Conservation (phyloP, 805 yeast genomes). For the Tetrapisispora taiwanensis region DNA sequence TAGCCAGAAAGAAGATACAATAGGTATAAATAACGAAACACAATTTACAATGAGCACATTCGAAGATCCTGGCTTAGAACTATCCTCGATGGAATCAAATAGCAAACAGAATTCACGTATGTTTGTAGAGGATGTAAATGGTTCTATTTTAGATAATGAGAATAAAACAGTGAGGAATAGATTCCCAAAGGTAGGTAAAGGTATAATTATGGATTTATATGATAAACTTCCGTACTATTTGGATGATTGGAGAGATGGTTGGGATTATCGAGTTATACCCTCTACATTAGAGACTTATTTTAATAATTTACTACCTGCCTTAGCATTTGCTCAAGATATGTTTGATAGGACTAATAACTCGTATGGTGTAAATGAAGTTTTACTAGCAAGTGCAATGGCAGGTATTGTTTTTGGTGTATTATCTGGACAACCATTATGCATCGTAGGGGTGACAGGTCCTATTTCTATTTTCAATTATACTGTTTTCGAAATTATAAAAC, state of each 20-base stretch:
- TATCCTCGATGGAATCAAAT: background rate
- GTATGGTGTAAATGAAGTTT: conserved; percentile 86
- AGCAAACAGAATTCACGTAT: background rate
- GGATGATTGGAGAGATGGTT: conserved; percentile 76
- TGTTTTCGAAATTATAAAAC: conserved; percentile 36
- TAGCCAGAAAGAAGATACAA: too few species aligned
- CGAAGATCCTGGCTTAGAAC: too few species aligned
- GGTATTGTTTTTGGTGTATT: conserved; percentile 81
- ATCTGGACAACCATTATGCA: conserved; percentile 85
- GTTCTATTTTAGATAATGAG: background rate
- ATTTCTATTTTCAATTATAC: conserved; percentile 87
- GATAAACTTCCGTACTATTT: conserved; percentile 50
- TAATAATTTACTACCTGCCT: conserved; percentile 84
- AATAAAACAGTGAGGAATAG: conserved; percentile 1
- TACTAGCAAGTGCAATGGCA: conserved; percentile 75
- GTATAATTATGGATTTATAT: conserved; percentile 29
- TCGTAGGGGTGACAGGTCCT: conserved; percentile 97
- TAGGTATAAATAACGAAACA: too few species aligned
- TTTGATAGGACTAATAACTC: conserved; percentile 80
- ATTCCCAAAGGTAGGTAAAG: conserved; percentile 24
- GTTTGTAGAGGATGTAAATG: too few species aligned
- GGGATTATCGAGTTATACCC: conserved; percentile 81
- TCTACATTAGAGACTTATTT: conserved; percentile 74
- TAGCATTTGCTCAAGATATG: conserved; percentile 96
- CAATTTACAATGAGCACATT: too few species aligned